Conservation (phyloP, 768 basidiomycete species). For the Suillus cothurnatus region DNA sequence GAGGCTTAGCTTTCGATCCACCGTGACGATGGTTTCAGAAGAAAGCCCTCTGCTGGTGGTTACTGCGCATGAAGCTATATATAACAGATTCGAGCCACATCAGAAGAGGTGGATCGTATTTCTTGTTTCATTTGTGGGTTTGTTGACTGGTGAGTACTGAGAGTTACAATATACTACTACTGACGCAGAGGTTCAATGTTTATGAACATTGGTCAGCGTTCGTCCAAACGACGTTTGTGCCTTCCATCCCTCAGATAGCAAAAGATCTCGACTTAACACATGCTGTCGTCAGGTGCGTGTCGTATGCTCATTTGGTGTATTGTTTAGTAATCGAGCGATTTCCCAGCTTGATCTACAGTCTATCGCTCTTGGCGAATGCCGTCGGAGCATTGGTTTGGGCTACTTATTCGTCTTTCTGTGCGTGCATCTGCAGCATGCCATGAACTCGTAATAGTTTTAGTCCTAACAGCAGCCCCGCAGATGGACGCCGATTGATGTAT, state of each 20-base stretch:
- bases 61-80: background rate
- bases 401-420: conserved; percentile 52
- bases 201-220: conserved; percentile 47
- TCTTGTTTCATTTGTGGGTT: conserved; percentile 56
- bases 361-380: conserved; percentile 49
- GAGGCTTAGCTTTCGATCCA: background rate
- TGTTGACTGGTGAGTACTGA: conserved; percentile 54
- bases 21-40: conserved; percentile 3
- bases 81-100: conserved; percentile 45
- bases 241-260: conserved; percentile 69
- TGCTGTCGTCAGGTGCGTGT: conserved; percentile 50
- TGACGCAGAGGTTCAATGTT: no score
- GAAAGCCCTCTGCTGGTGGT: background rate
- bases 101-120: conserved; percentile 54
- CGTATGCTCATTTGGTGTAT: no score
- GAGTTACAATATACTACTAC: background rate
- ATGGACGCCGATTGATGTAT: conserved; percentile 69
- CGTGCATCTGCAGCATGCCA: conserved; percentile 18
- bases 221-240: conserved; percentile 65
- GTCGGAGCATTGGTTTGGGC: conserved; percentile 56
- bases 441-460: background rate
- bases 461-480: conserved; percentile 33
- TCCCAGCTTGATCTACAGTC: conserved; percentile 50
- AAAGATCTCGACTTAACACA: conserved; percentile 58
- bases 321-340: background rate